A percentile compares a stretch with the other conserved stretches of the same genome.
These are phyloP conservation scores for Coemansia sp. DNA, from an alignment of 192 early-diverging fungal genomes.

Conservation along the genomic window DNA sequence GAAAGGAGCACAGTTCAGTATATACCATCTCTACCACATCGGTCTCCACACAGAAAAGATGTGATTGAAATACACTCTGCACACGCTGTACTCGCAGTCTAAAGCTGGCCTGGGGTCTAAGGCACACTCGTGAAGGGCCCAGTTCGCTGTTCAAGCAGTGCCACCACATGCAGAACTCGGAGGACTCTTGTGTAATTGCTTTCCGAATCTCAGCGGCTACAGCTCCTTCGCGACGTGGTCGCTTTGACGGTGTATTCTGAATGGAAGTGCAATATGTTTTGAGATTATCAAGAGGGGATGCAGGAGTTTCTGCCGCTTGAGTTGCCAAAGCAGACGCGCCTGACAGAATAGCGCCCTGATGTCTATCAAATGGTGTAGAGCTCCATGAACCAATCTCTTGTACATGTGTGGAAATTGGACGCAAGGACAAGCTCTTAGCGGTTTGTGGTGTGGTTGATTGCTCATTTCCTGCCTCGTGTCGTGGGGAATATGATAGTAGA, in stretches of 20 bases:
- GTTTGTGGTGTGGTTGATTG: not conserved
- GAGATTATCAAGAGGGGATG: not conserved
- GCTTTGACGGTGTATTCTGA: constrained; percentile 25
- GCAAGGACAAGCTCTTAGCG: constrained; percentile 5
- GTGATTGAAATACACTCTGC: constrained; percentile 21
- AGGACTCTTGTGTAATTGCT: constrained; percentile 14
- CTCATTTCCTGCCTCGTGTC: not conserved
- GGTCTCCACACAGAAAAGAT: constrained; percentile 30
- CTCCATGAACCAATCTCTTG: constrained; percentile 13
- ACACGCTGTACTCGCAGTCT: constrained; percentile 12
- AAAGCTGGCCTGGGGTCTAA: constrained; percentile 17
- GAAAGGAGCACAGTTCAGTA: not conserved
- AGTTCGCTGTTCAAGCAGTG: constrained; percentile 33
- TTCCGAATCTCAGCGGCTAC: constrained; percentile 20
- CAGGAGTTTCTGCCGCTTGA: not conserved
- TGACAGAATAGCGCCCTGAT: not conserved
- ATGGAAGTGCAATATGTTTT: not conserved
- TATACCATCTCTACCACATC: constrained; percentile 10
- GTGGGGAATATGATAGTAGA: not conserved
- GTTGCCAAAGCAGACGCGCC: not conserved
- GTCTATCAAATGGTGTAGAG: constrained; percentile 4
- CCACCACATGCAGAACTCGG: constrained; percentile 45
- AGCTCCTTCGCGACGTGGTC: constrained; percentile 21
- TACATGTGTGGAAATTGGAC: constrained; percentile 23
- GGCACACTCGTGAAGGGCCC: constrained; percentile 16